phyloP scores from a whole-genome alignment of 2,329 filamentous ascomycete genomes.

The Diaporthe sp. region DNA sequence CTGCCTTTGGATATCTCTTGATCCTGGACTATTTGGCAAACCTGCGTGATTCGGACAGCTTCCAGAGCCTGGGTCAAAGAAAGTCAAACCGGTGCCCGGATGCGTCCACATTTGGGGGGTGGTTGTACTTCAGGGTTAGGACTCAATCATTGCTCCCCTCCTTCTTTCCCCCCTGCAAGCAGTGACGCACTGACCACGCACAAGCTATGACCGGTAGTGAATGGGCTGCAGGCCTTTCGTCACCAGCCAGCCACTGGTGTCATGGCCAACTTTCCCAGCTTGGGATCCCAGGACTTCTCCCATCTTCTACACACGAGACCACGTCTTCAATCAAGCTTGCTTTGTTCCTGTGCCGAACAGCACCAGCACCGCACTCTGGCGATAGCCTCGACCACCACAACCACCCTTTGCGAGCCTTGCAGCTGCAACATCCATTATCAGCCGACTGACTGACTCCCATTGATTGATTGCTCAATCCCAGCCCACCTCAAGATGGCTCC shows the following conservation, averaged over 20 bases:
- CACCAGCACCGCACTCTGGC: not conserved
- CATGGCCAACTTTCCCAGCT: conserved; percentile 38
- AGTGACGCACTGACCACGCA: conserved; percentile 38
- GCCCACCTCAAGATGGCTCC: conserved; percentile 72
- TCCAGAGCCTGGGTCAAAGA: not conserved
- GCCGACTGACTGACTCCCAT: not conserved
- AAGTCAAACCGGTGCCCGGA: not conserved
- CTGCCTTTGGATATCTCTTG: too few species aligned
- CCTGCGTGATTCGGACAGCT: not conserved
- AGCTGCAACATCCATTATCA: conserved; percentile 1
- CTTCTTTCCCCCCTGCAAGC: not conserved
- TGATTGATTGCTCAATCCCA: conserved; percentile 40
- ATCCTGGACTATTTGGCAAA: too few species aligned
- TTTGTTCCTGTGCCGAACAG: conserved; percentile 13
- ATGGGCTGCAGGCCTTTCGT: conserved; percentile 33
- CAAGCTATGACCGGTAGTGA: not conserved
- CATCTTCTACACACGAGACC: conserved; percentile 18
- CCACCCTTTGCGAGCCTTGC: not conserved
- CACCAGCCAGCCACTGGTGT: conserved; percentile 40
- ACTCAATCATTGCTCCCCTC: not conserved
- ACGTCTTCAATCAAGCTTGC: conserved; percentile 31
- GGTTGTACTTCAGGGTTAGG: conserved; percentile 8
- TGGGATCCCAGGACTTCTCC: conserved; percentile 20
- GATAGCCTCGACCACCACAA: conserved; percentile 14
- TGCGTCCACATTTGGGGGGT: not conserved